Percentiles rank a stretch among this genome's conserved stretches.
phyloP scores from a whole-genome alignment of 192 early-diverging fungal species.

The Gaertneriomyces sp. region DNA sequence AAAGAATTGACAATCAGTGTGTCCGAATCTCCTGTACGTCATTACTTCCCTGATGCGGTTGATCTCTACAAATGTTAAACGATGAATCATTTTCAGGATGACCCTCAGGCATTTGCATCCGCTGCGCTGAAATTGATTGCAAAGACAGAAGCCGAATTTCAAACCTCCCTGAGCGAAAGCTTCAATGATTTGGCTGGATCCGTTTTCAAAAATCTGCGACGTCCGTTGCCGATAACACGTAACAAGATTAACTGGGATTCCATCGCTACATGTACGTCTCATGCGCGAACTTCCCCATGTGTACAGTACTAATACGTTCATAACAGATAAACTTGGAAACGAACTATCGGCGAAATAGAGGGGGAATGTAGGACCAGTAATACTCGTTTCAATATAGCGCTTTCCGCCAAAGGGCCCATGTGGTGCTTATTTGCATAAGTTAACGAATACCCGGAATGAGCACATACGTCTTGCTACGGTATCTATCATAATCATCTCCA shows the following conservation, averaged over 20 bases:
- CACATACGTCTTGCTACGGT: slow-evolving; percentile 60
- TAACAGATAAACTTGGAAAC: slow-evolving; percentile 47
- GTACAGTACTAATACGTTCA: not conserved
- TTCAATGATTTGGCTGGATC: slow-evolving; percentile 77
- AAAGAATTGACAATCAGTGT: slow-evolving; percentile 54
- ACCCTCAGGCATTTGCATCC: slow-evolving; percentile 42
- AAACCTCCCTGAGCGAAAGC: slow-evolving; percentile 77
- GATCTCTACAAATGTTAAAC: too few species aligned
- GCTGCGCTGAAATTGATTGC: slow-evolving; percentile 64
- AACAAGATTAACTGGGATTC: slow-evolving; percentile 95
- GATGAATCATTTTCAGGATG: slow-evolving; percentile 21
- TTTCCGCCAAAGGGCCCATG: not conserved
- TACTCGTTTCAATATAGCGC: too few species aligned
- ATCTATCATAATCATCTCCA: slow-evolving; percentile 70
- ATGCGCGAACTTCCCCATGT: not conserved
- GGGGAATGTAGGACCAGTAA: not conserved
- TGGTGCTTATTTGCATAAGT: not conserved
- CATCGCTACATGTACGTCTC: slow-evolving; percentile 58
- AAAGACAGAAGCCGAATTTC: slow-evolving; percentile 75
- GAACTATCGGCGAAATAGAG: slow-evolving; percentile 44
- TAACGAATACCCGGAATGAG: slow-evolving; percentile 54
- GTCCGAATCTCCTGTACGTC: not conserved
- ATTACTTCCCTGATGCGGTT: too few species aligned
- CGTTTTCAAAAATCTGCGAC: slow-evolving; percentile 87
- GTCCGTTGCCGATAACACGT: slow-evolving; percentile 85